A percentile compares a stretch with the other conserved stretches of the same genome.
Evolutionary conservation across 805 yeast genomes (phyloP).

Genomic region (Kuraishia capsulata): DNA sequence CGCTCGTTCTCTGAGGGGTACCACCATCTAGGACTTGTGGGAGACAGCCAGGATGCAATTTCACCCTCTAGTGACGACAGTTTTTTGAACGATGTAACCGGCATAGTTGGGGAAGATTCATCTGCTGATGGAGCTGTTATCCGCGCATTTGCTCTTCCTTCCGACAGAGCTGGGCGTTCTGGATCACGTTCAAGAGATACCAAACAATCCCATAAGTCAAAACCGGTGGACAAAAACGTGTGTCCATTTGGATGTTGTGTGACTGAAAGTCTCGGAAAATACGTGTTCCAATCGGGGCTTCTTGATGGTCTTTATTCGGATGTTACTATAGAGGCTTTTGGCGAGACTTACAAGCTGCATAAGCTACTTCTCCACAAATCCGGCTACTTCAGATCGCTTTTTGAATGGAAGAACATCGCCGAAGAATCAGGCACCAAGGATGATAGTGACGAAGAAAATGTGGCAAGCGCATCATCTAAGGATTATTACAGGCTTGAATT

Average conservation of each 20-base stretch:
- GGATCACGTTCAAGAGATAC: too few relatives aligned
- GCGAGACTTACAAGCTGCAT: conserved; percentile 33
- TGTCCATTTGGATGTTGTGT: conserved; percentile 21
- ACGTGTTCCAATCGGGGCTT: conserved; percentile 28
- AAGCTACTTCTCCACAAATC: conserved; percentile 33
- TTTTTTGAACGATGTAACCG: too few relatives aligned
- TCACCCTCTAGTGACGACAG: too few relatives aligned
- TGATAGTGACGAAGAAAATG: not conserved
- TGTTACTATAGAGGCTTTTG: conserved; percentile 38
- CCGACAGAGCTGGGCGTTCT: too few relatives aligned
- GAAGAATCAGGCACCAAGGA: conserved; percentile 1
- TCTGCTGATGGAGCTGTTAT: too few relatives aligned
- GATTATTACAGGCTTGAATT: conserved; percentile 16
- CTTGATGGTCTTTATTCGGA: conserved; percentile 38
- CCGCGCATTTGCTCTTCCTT: too few relatives aligned
- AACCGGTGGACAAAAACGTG: too few relatives aligned
- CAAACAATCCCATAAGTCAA: too few relatives aligned
- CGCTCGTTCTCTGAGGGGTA: too few relatives aligned
- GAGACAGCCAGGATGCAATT: too few relatives aligned
- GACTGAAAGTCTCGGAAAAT: conserved; percentile 14
- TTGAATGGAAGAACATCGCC: conserved; percentile 28
- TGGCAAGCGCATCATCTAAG: not conserved
- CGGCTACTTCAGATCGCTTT: conserved; percentile 36
- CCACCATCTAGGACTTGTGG: too few relatives aligned
- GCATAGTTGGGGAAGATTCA: too few relatives aligned